Percentiles rank a stretch among this genome's conserved stretches.
phyloP scores from a whole-genome alignment of 1,139 yeast genomes.

The Meyerozyma sp. region DNA sequence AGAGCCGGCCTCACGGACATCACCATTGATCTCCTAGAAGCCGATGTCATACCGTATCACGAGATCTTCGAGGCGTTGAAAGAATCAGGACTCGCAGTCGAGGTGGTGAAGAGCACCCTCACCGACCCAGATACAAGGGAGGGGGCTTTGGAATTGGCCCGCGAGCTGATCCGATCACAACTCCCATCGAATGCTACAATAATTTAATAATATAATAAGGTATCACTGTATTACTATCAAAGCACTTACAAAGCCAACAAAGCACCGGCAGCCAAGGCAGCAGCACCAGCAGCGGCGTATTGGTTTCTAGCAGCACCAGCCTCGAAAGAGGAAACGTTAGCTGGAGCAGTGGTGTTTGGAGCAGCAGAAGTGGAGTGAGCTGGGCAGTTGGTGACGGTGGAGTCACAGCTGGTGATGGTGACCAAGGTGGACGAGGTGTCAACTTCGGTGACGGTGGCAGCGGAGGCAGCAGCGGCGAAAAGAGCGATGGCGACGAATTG shows the following conservation, averaged over 20 bases:
- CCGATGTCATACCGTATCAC: slow-evolving; percentile 29
- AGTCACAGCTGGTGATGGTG: slow-evolving; percentile 42
- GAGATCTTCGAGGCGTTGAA: slow-evolving; percentile 28
- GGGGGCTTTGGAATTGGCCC: slow-evolving; percentile 22
- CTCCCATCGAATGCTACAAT: neutral
- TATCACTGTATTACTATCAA: slow-evolving; percentile 3
- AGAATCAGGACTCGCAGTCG: slow-evolving; percentile 27
- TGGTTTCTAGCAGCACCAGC: slow-evolving; percentile 28
- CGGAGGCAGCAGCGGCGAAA: slow-evolving; percentile 34
- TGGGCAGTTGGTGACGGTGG: slow-evolving; percentile 38
- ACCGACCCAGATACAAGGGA: slow-evolving; percentile 26
- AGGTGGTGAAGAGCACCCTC: slow-evolving; percentile 20
- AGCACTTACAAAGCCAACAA: slow-evolving; percentile 42
- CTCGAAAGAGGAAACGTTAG: slow-evolving; percentile 32
- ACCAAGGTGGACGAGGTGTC: slow-evolving; percentile 26
- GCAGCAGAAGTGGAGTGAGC: slow-evolving; percentile 13
- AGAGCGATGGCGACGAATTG: slow-evolving; percentile 40
- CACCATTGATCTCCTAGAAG: slow-evolving; percentile 21
- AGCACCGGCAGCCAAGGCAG: slow-evolving; percentile 50
- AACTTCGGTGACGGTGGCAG: slow-evolving; percentile 30
- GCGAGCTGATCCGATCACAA: slow-evolving; percentile 13
- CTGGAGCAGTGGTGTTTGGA: slow-evolving; percentile 13
- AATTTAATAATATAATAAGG: slow-evolving; percentile 1
- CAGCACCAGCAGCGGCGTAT: slow-evolving; percentile 41
- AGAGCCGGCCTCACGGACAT: slow-evolving; percentile 21